A percentile compares a stretch with the other conserved stretches of the same genome.
Evolutionary conservation across 2,329 filamentous ascomycete genomes (phyloP).

Genomic region (Ophiostoma quercus): DNA sequence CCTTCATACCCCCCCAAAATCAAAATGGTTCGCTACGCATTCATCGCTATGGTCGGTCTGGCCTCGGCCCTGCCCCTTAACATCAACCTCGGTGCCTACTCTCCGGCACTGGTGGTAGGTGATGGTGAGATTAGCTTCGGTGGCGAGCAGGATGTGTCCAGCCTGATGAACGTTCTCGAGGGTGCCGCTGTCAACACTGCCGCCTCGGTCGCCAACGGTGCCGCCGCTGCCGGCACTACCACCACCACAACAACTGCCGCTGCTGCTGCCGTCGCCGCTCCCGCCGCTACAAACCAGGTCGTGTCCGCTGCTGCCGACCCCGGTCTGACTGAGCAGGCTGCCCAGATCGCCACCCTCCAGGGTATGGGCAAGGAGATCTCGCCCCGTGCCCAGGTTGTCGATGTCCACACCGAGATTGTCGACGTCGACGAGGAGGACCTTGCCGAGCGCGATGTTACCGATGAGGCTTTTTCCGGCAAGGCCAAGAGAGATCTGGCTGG

Average conservation of each 20-base stretch:
- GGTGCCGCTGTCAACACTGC: conserved; percentile 43
- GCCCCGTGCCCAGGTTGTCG: conserved; percentile 33
- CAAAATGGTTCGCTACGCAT: conserved; percentile 27
- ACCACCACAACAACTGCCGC: conserved; percentile 12
- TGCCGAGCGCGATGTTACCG: conserved; percentile 8
- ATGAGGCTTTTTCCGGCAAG: conserved; percentile 23
- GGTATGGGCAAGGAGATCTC: conserved; percentile 48
- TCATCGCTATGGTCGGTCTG: conserved; percentile 24
- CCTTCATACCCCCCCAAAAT: conserved; percentile 4
- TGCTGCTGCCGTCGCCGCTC: conserved; percentile 21
- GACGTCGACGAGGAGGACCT: conserved; percentile 28
- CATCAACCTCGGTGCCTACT: conserved; percentile 44
- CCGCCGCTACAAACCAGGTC: conserved; percentile 12
- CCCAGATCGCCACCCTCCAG: conserved; percentile 42
- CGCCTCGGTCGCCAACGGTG: conserved; percentile 30
- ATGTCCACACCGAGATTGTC: conserved; percentile 27
- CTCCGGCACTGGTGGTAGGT: conserved; percentile 41
- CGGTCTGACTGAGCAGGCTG: conserved; percentile 31
- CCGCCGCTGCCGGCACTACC: conserved; percentile 24
- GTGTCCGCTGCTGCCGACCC: conserved; percentile 14
- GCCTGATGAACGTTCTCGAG: conserved; percentile 43
- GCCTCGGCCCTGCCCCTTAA: conserved; percentile 28
- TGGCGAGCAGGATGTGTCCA: conserved; percentile 43
- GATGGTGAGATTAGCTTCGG: conserved; percentile 46
- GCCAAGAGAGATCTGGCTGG: conserved; percentile 41